Evolutionary conservation across 1,284 basidiomycete species (phyloP).

Genomic region (Trichosporon sp.): DNA sequence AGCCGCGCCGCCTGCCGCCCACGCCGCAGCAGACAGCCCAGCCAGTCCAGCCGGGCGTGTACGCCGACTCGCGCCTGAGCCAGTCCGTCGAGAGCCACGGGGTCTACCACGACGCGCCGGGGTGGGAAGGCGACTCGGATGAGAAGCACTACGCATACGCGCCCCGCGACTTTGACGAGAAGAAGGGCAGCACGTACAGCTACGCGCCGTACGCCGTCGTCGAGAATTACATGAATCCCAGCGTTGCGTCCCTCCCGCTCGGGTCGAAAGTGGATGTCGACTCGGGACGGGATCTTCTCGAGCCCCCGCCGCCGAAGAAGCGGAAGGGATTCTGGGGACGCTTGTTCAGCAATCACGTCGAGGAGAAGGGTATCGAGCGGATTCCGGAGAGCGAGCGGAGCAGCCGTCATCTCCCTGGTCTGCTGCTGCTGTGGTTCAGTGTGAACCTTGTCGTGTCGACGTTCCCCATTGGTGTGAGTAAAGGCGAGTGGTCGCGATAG

Average conservation of each 20-base stretch:
- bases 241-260: background rate
- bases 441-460: constrained; percentile 60
- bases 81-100: background rate
- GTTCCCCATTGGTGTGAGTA: constrained; percentile 62
- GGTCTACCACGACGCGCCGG: background rate
- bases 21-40: background rate
- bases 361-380: constrained; percentile 45
- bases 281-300: background rate
- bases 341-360: constrained; percentile 40
- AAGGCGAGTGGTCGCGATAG: background rate
- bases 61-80: background rate
- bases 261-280: background rate
- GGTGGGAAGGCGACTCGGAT: background rate
- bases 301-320: background rate
- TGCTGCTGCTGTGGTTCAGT: constrained; percentile 44
- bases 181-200: background rate
- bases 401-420: constrained; percentile 35
- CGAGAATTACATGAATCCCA: background rate
- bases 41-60: background rate
- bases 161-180: background rate
- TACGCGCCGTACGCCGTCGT: background rate
- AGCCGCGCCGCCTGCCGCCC: background rate
- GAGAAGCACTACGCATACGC: background rate
- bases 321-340: constrained; percentile 6
- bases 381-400: constrained; percentile 41